Evolutionary conservation across 106 monocot genomes (phyloP), one percentile per base, ranked within the genome.

Genomic region (Dendrobium nobile): DNA sequence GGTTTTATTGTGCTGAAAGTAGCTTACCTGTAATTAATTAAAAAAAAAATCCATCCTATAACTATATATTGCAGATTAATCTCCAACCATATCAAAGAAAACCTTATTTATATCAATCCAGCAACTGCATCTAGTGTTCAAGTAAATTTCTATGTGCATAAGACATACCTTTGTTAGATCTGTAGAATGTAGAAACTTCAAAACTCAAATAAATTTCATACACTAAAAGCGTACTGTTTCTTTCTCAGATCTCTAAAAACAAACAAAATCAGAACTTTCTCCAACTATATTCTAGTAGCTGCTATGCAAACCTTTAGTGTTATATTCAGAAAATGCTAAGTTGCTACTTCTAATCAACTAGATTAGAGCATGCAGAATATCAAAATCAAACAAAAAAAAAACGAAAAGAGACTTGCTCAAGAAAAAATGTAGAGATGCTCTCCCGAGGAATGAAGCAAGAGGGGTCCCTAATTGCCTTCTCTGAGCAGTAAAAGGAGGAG

Each of bases 401-500:
- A 54, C 54, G 13, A 61, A 61, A 61, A 61, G 22, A 6, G 22
- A 18, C 56, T 16, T 16, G 56, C 5, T 61, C 42, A 2, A 76
- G 5, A 41, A 76, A 76, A 76, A 51, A 76, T 76, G 48, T 4
- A 43, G 51, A 48, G 47, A 26, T 76, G 48, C 76, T 51, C 26
- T 28, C 48, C 47, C 24, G 7, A 48, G 18, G 0, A 76, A 76
- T 47, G 48, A 76, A 76, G 76, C 7, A 76, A 51, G 19, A 48
- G 51, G 41, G 37, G 15, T 70, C 68, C 68, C 27, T 7, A 42
- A 20, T 24, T 76, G 4, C 3, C 76, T 47, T 27, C 48, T 47
- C 51, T 76, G 76, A 76, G 48, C 48, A 61, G 61, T 61, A 22
- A 48, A 15, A 48, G 22, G 2, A 24, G 27, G 76, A 43, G 74